These are phyloP conservation scores for Penicillium canariense DNA, from an alignment of 495 filamentous ascomycete genomes.

Conservation along the genomic window DNA sequence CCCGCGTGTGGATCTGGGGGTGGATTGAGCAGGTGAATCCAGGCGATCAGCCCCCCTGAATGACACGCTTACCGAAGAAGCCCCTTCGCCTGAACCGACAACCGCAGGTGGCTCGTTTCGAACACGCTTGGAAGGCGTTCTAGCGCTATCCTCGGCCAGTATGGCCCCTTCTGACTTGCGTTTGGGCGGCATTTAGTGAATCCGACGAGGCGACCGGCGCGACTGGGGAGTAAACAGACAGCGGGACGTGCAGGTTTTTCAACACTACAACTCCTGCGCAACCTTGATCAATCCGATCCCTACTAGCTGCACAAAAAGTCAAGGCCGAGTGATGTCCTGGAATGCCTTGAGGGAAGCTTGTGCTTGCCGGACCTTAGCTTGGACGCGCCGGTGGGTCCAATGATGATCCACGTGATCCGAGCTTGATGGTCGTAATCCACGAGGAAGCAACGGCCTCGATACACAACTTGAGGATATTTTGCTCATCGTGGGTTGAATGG, in stretches of 20 bases:
- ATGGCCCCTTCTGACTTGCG: conserved; percentile 29
- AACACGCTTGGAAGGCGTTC: conserved; percentile 26
- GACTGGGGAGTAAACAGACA: not conserved
- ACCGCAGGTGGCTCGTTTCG: conserved; percentile 5
- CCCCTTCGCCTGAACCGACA: not conserved
- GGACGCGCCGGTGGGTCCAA: conserved; percentile 18
- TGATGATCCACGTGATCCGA: conserved; percentile 5
- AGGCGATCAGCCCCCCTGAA: conserved; percentile 10
- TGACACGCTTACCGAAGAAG: conserved; percentile 18
- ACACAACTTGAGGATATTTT: too few relatives aligned
- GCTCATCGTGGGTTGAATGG: too few relatives aligned
- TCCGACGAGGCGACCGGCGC: not conserved
- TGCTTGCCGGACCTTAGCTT: conserved; percentile 4
- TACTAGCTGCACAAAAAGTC: not conserved
- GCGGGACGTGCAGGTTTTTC: not conserved
- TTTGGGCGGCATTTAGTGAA: conserved; percentile 21
- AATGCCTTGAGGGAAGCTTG: not conserved
- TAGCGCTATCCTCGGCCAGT: conserved; percentile 16
- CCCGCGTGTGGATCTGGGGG: conserved; percentile 2
- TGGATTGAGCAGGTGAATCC: not conserved
- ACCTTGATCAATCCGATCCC: not conserved
- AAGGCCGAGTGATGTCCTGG: not conserved
- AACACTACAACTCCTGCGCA: not conserved
- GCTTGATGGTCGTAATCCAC: not conserved
- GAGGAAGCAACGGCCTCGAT: too few relatives aligned